Conservation (phyloP, 352 stramenopile species). For the Phytophthora fragariaefolia region DNA sequence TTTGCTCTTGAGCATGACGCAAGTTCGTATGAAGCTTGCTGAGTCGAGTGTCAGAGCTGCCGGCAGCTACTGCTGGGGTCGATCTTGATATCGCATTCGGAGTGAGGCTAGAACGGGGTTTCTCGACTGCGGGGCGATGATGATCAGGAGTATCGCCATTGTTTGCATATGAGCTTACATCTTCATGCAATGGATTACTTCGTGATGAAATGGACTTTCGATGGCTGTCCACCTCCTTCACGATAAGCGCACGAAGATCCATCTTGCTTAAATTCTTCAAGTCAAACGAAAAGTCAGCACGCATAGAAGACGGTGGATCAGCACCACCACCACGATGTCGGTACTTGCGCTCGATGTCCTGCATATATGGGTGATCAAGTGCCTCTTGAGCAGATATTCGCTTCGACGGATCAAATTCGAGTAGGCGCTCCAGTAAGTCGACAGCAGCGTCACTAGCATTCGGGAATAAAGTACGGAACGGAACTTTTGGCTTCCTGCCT, state of each 20-base stretch:
- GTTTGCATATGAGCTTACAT: background rate
- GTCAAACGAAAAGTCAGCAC: conserved; percentile 77
- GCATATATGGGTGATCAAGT: conserved; percentile 73
- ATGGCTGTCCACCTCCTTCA: conserved; percentile 74
- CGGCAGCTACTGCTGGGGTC: conserved; percentile 5
- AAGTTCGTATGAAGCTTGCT: conserved; percentile 58
- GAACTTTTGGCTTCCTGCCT: conserved; percentile 60
- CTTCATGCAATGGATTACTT: background rate
- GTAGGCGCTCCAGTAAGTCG: conserved; percentile 66
- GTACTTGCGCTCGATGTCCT: conserved; percentile 73
- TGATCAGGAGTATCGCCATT: background rate
- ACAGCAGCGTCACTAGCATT: conserved; percentile 56
- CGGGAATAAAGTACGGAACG: conserved; percentile 62
- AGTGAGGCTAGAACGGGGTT: background rate
- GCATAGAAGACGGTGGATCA: conserved; percentile 45
- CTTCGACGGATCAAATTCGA: conserved; percentile 70
- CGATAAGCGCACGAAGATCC: conserved; percentile 70
- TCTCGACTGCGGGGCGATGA: conserved; percentile 5
- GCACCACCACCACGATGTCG: conserved; percentile 36
- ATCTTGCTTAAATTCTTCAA: conserved; percentile 73
- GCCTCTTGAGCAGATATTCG: conserved; percentile 68
- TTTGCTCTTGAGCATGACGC: conserved; percentile 37
- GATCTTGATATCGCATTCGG: conserved; percentile 5
- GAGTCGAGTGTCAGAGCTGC: conserved; percentile 27
- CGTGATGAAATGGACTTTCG: conserved; percentile 27